Conservation (phyloP, 192 early-diverging fungal species). For the Chytriomyces sp. region DNA sequence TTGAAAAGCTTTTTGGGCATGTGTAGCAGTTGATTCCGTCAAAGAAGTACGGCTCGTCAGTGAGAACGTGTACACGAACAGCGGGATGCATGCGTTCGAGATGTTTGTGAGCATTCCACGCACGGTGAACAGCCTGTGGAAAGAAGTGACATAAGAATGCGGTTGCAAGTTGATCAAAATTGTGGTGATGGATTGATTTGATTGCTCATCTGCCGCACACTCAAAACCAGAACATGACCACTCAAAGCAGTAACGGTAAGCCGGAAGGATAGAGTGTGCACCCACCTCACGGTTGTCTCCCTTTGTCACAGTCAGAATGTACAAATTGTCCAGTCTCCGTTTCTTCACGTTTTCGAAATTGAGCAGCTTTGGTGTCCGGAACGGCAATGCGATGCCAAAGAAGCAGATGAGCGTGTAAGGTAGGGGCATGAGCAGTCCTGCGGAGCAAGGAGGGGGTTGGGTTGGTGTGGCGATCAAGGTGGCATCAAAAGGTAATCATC, state of each 20-base stretch:
- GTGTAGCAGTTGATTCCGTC: constrained; percentile 67
- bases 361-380: constrained; percentile 61
- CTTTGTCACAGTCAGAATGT: constrained; percentile 64
- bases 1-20: constrained; percentile 55
- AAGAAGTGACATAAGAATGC: background rate
- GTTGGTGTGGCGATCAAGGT: background rate
- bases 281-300: constrained; percentile 53
- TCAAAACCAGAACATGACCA: no score
- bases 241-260: no score
- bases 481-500: background rate
- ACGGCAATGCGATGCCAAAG: constrained; percentile 60
- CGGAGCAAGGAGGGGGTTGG: background rate
- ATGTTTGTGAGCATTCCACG: constrained; percentile 63
- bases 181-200: background rate
- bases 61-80: constrained; percentile 64
- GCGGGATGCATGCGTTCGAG: constrained; percentile 59
- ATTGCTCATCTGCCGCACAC: background rate
- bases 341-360: constrained; percentile 51
- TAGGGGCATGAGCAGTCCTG: constrained; percentile 59
- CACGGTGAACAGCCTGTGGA: constrained; percentile 50
- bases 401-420: constrained; percentile 67
- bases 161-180: background rate
- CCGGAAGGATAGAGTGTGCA: background rate
- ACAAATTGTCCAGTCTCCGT: constrained; percentile 59
- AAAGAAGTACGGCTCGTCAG: constrained; percentile 67